phyloP scores from a whole-genome alignment of 106 monocot species.

The Phalaenopsis aphrodite region DNA sequence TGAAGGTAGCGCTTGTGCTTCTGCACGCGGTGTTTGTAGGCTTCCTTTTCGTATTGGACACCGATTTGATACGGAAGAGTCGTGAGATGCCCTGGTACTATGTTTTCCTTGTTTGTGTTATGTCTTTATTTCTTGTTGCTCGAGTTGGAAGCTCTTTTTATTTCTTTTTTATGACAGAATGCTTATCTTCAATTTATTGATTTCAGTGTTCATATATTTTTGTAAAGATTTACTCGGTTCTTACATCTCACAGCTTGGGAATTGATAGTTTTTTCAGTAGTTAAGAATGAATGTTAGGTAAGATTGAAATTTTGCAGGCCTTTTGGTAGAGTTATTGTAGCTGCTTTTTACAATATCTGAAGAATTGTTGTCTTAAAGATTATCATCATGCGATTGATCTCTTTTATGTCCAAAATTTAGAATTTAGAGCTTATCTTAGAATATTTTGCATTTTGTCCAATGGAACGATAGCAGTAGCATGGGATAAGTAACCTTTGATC shows the following conservation, averaged over 20 bases:
- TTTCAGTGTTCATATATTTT: not conserved
- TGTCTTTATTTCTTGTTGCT: not conserved
- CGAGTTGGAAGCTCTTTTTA: not conserved
- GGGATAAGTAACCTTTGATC: not conserved
- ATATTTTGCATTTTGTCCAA: not conserved
- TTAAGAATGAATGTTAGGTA: not conserved
- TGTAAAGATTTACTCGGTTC: not conserved
- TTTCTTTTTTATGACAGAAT: not conserved
- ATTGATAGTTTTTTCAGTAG: not conserved
- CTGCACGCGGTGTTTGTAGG: conserved; percentile 54
- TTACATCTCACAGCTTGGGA: not conserved
- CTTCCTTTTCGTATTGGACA: conserved; percentile 41
- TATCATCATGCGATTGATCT: not conserved
- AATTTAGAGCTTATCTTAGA: not conserved
- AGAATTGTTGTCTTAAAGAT: not conserved
- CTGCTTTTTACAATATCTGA: not conserved
- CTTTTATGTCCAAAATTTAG: not conserved
- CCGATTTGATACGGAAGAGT: conserved; percentile 32
- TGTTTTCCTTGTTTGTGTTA: not conserved
- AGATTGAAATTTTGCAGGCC: not conserved
- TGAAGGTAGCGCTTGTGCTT: conserved; percentile 41
- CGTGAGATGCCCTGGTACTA: conserved; percentile 40
- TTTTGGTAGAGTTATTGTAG: not conserved
- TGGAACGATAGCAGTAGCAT: not conserved
- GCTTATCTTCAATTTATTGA: not conserved